Base-by-base conservation (phyloP, 441 rosid genomes). In the Codiaeum variegatum region DNA sequence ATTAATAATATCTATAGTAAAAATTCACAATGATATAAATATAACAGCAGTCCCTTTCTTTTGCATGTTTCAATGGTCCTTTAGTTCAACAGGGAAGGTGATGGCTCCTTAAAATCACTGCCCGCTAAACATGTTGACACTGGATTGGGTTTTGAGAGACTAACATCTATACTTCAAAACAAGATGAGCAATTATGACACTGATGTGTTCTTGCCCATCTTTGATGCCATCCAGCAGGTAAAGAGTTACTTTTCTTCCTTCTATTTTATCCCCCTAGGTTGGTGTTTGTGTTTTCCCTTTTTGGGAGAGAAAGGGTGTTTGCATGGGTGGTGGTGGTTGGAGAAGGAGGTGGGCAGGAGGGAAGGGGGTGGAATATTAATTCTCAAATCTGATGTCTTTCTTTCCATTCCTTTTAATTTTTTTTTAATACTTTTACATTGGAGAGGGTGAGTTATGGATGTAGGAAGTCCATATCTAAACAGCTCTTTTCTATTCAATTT, bases 111-210 rank as follows among this genome's bases (percentile, higher is more conserved):
- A 72, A 96, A 89, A 80, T 82, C 90, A 81, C 85, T 96, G 65
- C 98, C 97, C 24, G 93, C 97, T 66, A 91, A 88, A 88, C 98
- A 96, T 85, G 99, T 96, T 75, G 99, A 96, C 80, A 96, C 98
- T 59, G 99, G 99, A 75, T 0, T 96, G 98, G 99, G 99, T 18
- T 93, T 96, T 67, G 98, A 96, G 85, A 90, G 99, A 78, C 76
- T 96, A 82, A 88, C 97, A 76, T 91, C 97, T 56, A 79, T 91
- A 69, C 94, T 96, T 67, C 99, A 93, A 78, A 87, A 88, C 82
- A 91, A 87, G 86, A 93, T 93, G 98, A 96, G 99, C 96, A 96
- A 93, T 80, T 96, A 93, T 69, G 99, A 96, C 75, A 93, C 99
- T 68, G 99, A 96, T 84, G 91, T 93, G 61, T 96, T 96, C 85